phyloP scores from a whole-genome alignment of 495 filamentous ascomycete species.

The Cercophora sp. region DNA sequence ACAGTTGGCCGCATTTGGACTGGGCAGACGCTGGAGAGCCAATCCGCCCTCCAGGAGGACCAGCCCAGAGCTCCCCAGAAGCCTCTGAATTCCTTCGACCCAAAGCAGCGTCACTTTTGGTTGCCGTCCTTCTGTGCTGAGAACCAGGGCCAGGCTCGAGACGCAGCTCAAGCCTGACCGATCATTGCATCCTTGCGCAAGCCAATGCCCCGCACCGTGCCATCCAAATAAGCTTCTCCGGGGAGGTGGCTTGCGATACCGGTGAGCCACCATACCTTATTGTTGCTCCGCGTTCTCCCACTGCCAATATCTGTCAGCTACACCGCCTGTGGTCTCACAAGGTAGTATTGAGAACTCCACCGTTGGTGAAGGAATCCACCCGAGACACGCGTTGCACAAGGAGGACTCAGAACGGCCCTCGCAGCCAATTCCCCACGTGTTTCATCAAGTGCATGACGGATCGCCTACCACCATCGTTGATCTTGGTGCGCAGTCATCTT shows the following conservation, averaged over 20 bases:
- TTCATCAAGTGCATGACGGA: neutral
- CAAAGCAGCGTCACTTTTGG: neutral
- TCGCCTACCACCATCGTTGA: conserved; percentile 1
- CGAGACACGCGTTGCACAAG: no score
- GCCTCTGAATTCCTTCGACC: conserved; percentile 1
- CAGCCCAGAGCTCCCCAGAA: neutral
- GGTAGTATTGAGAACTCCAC: no score
- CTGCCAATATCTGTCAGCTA: no score
- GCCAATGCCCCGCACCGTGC: neutral
- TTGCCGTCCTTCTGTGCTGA: conserved; percentile 1
- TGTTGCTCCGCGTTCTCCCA: no score
- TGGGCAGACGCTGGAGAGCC: neutral
- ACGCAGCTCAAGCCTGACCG: conserved; percentile 4
- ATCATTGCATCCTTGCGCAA: neutral
- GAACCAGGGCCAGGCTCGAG: neutral
- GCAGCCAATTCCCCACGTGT: no score
- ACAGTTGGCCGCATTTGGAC: conserved; percentile 4
- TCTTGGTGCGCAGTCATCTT: neutral
- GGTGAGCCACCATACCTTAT: conserved; percentile 6
- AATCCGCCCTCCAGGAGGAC: neutral
- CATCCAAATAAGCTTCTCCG: conserved; percentile 10
- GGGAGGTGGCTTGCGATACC: conserved; percentile 8
- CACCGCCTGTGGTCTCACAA: no score
- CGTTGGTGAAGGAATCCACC: no score
- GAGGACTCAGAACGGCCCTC: no score